phyloP scores from a whole-genome alignment of 2,329 filamentous ascomycete species.

The Coniochaeta hoffmannii region DNA sequence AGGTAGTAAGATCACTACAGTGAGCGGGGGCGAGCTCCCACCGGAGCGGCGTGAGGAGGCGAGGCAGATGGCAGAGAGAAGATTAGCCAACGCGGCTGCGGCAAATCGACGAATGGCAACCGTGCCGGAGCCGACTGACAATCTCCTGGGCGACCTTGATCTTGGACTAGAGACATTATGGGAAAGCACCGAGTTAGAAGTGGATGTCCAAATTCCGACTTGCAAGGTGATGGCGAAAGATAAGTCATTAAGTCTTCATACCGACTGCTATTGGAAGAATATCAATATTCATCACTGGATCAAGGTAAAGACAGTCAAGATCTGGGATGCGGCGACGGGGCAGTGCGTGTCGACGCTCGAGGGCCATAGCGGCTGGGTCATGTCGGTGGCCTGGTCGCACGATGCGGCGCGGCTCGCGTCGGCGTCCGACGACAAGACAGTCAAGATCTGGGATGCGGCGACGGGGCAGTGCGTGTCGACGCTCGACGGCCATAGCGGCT shows the following conservation, averaged over 20 bases:
- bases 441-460: no score
- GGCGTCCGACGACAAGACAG: no score
- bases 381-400: no score
- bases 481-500: no score
- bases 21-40: slow-evolving; percentile 71
- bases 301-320: no score
- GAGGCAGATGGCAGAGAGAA: slow-evolving; percentile 34
- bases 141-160: slow-evolving; percentile 74
- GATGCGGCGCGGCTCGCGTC: no score
- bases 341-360: no score
- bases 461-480: no score
- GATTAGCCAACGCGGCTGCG: slow-evolving; percentile 45
- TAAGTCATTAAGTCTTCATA: slow-evolving; percentile 59
- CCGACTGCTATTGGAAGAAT: slow-evolving; percentile 89
- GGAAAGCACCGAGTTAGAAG: slow-evolving; percentile 89
- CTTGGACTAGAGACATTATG: slow-evolving; percentile 63
- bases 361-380: no score
- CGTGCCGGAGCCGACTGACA: slow-evolving; percentile 50
- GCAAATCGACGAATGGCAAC: slow-evolving; percentile 28
- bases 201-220: slow-evolving; percentile 85
- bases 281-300: slow-evolving; percentile 96
- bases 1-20: slow-evolving; percentile 67
- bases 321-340: no score
- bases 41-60: slow-evolving; percentile 39
- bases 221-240: slow-evolving; percentile 80